Conservation (phyloP, 2,329 filamentous ascomycete species). For the Trichoderma gracile region DNA sequence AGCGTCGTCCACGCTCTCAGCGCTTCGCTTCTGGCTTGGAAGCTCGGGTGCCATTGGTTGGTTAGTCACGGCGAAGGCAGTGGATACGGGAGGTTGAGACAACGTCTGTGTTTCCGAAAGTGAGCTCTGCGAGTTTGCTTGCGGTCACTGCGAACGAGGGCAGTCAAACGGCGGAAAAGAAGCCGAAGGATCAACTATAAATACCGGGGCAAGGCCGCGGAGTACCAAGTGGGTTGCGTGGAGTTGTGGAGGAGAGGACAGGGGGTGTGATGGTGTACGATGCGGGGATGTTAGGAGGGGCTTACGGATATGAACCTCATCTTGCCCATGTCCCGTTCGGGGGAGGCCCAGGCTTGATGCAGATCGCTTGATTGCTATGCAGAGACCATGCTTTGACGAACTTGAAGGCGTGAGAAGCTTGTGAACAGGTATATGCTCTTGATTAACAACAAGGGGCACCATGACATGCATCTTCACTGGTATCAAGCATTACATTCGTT, state of each 20-base stretch:
- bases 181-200: constrained; percentile 17
- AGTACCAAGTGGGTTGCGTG: not conserved
- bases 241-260: not conserved
- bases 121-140: not conserved
- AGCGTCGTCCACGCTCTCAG: not conserved
- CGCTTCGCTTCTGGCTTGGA: constrained; percentile 11
- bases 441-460: too few relatives aligned
- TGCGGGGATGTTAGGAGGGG: constrained; percentile 1
- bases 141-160: not conserved
- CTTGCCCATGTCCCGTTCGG: not conserved
- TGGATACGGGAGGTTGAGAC: not conserved
- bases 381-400: not conserved
- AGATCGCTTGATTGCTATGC: not conserved
- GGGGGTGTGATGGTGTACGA: not conserved
- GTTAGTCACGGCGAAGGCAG: not conserved
- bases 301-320: not conserved
- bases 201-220: not conserved
- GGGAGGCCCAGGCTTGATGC: not conserved
- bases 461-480: too few relatives aligned
- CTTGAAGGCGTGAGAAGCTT: not conserved
- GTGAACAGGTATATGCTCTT: too few relatives aligned
- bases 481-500: too few relatives aligned
- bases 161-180: constrained; percentile 14
- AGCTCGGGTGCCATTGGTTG: constrained; percentile 2
- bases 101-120: not conserved